phyloP scores from a whole-genome alignment of 2,329 filamentous ascomycete species.

The Emericellopsis cladophorae region DNA sequence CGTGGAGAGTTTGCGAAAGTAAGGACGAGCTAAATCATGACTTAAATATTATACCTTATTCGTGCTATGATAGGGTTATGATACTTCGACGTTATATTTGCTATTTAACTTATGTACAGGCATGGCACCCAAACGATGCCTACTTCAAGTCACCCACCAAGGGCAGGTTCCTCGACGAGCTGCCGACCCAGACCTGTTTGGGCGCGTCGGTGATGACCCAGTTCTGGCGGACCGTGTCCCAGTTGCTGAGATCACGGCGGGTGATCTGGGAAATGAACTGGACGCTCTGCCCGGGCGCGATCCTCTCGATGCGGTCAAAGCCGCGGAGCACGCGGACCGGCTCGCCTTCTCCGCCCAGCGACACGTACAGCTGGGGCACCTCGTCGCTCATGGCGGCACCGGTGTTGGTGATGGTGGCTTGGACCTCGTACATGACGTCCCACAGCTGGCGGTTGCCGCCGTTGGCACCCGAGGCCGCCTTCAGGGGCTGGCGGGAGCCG shows the following conservation, averaged over 20 bases:
- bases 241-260: constrained; percentile 75
- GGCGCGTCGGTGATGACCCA: constrained; percentile 52
- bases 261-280: constrained; percentile 59
- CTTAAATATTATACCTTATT: too few relatives aligned
- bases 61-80: too few relatives aligned
- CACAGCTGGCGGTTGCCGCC: constrained; percentile 56
- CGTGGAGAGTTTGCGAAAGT: too few relatives aligned
- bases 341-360: constrained; percentile 67
- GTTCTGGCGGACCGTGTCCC: constrained; percentile 70
- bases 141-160: constrained; percentile 19
- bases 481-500: constrained; percentile 41
- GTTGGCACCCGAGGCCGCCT: constrained; percentile 35
- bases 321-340: constrained; percentile 55
- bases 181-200: constrained; percentile 43
- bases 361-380: constrained; percentile 67
- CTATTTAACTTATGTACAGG: too few relatives aligned
- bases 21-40: too few relatives aligned
- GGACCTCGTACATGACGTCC: constrained; percentile 56
- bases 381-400: constrained; percentile 54
- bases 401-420: constrained; percentile 59
- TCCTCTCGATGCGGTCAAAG: constrained; percentile 61
- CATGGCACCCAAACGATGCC: too few relatives aligned
- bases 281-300: constrained; percentile 54
- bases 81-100: too few relatives aligned
- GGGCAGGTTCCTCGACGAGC: constrained; percentile 41